Evolutionary conservation across 768 basidiomycete genomes (phyloP).

Genomic region (Megacollybia marginata): DNA sequence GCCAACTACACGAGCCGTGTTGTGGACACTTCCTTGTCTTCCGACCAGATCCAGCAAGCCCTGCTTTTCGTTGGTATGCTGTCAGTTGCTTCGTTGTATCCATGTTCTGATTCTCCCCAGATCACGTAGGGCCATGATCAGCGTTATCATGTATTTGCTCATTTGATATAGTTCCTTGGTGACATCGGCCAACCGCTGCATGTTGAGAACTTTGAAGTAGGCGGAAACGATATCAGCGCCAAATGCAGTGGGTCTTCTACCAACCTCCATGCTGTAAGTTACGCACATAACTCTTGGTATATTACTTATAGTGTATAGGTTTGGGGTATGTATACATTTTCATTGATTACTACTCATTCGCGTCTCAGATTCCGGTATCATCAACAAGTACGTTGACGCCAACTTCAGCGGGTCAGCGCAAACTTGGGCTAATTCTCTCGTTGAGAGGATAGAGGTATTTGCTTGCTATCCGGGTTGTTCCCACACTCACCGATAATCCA

Average conservation of each 20-base stretch:
- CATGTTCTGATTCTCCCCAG: conserved; percentile 1
- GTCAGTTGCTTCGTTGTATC: background rate
- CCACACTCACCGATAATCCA: background rate
- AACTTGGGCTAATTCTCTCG: conserved; percentile 32
- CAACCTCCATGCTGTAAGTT: conserved; percentile 36
- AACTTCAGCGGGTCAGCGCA: conserved; percentile 28
- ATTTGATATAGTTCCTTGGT: conserved; percentile 30
- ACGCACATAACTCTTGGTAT: background rate
- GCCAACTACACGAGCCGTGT: conserved; percentile 50
- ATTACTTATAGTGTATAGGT: conserved; percentile 12
- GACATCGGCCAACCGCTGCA: conserved; percentile 46
- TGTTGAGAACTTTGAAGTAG: conserved; percentile 33
- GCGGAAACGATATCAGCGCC: conserved; percentile 37
- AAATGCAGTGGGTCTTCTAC: conserved; percentile 31
- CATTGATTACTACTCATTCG: background rate
- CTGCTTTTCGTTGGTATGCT: conserved; percentile 41
- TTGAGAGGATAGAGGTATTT: conserved; percentile 31
- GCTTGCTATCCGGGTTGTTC: background rate
- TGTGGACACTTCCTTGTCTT: conserved; percentile 31
- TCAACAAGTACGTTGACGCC: conserved; percentile 25
- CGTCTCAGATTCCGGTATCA: conserved; percentile 30
- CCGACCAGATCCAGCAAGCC: conserved; percentile 39
- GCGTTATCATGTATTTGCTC: background rate
- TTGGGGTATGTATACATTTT: conserved; percentile 24
- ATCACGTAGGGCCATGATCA: no score